A percentile compares a stretch with the other conserved stretches of the same genome.
phyloP scores from a whole-genome alignment of 441 rosid genomes.

The Aquilaria agallochum region DNA sequence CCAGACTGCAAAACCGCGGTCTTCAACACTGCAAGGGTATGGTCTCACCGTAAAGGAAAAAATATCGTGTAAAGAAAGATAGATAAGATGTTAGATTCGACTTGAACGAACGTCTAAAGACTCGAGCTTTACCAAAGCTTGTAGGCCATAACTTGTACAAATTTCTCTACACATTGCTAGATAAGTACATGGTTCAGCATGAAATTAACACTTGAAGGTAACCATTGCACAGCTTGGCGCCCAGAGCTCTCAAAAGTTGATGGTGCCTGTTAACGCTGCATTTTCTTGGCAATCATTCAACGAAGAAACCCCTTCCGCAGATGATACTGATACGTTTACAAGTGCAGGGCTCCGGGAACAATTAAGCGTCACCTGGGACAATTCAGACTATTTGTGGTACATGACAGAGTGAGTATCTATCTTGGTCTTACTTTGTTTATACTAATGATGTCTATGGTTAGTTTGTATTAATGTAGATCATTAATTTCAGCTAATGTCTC shows the following conservation, averaged over 20 bases:
- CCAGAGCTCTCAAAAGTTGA: background rate
- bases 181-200: background rate
- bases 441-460: background rate
- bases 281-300: constrained; percentile 14
- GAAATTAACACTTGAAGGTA: no score
- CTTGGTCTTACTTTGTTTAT: background rate
- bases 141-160: no score
- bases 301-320: constrained; percentile 1
- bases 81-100: no score
- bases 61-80: background rate
- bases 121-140: no score
- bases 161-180: background rate
- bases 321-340: constrained; percentile 8
- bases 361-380: constrained; percentile 24
- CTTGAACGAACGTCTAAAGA: no score
- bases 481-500: background rate
- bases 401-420: constrained; percentile 19
- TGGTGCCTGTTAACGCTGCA: background rate
- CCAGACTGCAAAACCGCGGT: constrained; percentile 51
- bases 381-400: constrained; percentile 29
- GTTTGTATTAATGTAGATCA: background rate
- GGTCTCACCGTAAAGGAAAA: background rate
- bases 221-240: constrained; percentile 4
- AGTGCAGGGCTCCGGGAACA: constrained; percentile 23
- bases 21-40: constrained; percentile 57